Base-by-base conservation (phyloP, 192 early-diverging fungal species). In the Mortierella hygrophila region DNA sequence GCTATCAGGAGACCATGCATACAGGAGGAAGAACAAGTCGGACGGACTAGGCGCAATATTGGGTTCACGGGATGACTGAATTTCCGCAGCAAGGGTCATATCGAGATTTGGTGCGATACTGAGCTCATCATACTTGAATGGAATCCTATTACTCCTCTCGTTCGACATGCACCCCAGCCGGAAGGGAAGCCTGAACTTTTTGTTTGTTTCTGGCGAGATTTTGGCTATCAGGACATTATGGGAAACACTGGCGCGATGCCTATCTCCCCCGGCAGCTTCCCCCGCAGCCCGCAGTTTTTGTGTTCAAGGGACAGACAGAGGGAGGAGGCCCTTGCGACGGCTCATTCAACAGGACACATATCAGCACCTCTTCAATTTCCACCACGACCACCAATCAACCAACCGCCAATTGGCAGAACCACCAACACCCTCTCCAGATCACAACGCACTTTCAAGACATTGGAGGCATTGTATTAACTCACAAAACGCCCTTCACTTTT, bases 231-330 rank as follows among this genome's bases (percentile, higher is more conserved):
- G 55, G 29, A 15, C 11, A 32, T 15, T 29, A 35, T 40, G 35
- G 5, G 18, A n/a, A 40, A 68, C 16, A 68, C 29, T 32, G 4
- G 26, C 60, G 18, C 20, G 5, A 20, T 65, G 29, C 29, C 2
- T 32, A 2, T 6, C 60, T 26, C 55, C n/a, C 3, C 2, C 11
- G 1, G 60, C 60, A 65, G 60, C 20, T 52, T 21, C 16, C 44
- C 60, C 60, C 60, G 60, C 60, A 65, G 60, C 55, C 55, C 55
- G 55, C 55, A 57, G 55, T 57, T 65, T 65, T 65, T 65, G 60
- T 65, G 60, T 65, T 65, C 60, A 65, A 35, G n/a, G 29, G 29
- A 10, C 29, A 68, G 15, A 40, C 38, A 70, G 21, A 70, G 18
- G 5, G 20, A 70, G 38, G 38, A 70, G 38, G 69, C 69, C 69